These are phyloP conservation scores for Boletus austroedulis DNA, from an alignment of 1,284 basidiomycete genomes.

Conservation along the genomic window DNA sequence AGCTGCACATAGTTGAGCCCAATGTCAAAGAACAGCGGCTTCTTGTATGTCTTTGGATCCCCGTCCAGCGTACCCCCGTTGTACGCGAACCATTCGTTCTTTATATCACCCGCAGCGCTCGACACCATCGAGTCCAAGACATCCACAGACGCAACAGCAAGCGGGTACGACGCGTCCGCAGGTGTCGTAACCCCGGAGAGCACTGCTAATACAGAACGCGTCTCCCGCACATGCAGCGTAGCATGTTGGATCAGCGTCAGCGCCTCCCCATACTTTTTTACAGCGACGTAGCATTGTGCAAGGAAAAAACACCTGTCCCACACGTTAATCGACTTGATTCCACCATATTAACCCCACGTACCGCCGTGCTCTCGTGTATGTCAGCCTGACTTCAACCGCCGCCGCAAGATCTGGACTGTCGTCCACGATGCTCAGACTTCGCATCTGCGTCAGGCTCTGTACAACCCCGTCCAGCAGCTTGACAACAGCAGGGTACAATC, in stretches of 20 bases:
- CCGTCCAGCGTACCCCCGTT: conserved; percentile 59
- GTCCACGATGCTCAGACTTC: conserved; percentile 80
- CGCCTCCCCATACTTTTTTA: conserved; percentile 70
- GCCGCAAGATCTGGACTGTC: conserved; percentile 79
- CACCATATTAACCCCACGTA: conserved; percentile 34
- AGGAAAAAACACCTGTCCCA: conserved; percentile 62
- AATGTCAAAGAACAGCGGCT: conserved; percentile 89
- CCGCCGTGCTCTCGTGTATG: conserved; percentile 74
- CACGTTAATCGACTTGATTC: background rate
- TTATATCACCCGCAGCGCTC: conserved; percentile 54
- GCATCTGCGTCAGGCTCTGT: conserved; percentile 81
- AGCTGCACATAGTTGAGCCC: conserved; percentile 90
- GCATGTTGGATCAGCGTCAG: conserved; percentile 67
- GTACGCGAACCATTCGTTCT: conserved; percentile 77
- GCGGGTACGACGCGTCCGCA: conserved; percentile 50
- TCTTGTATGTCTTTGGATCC: conserved; percentile 57
- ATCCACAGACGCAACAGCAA: conserved; percentile 46
- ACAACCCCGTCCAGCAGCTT: conserved; percentile 85
- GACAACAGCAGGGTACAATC: conserved; percentile 79
- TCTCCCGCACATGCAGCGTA: conserved; percentile 63
- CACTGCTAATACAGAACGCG: conserved; percentile 48
- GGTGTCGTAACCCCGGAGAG: conserved; percentile 42
- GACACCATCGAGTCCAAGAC: conserved; percentile 51
- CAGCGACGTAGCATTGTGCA: conserved; percentile 63
- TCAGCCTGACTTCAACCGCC: conserved; percentile 72